Evolutionary conservation across 345 rosid species (phyloP).

Genomic region (Nasturtium officinale): DNA sequence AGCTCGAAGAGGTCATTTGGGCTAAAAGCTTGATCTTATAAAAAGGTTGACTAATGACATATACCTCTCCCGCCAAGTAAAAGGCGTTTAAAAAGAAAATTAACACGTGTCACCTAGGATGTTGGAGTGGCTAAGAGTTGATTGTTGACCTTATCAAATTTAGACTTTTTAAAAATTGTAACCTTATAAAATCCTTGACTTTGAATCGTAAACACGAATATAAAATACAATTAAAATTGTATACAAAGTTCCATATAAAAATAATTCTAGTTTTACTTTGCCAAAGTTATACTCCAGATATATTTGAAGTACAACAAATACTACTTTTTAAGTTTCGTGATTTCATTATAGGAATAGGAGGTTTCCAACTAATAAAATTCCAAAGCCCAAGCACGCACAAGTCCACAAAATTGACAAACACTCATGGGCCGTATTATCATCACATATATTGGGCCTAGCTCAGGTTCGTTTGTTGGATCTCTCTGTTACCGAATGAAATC

Average conservation of each 20-base stretch:
- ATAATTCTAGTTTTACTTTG: too few species aligned
- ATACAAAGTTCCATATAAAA: too few species aligned
- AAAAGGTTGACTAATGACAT: conserved; percentile 27
- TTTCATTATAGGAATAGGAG: too few species aligned
- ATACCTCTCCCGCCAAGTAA: conserved; percentile 30
- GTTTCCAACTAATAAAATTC: not conserved
- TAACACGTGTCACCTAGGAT: conserved; percentile 25
- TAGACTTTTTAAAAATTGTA: too few species aligned
- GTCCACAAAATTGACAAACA: not conserved
- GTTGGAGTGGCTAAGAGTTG: conserved; percentile 23
- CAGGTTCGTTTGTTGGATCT: not conserved
- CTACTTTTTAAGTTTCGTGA: too few species aligned
- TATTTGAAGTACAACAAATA: too few species aligned
- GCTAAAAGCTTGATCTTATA: not conserved
- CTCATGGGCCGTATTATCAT: not conserved
- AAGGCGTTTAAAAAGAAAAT: conserved; percentile 18
- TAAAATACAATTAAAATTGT: too few species aligned
- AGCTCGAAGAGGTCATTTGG: conserved; percentile 12
- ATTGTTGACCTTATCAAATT: conserved; percentile 6
- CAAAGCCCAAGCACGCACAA: not conserved
- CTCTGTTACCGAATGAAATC: too few species aligned
- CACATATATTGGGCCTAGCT: not conserved
- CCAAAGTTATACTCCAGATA: too few species aligned
- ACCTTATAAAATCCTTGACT: too few species aligned
- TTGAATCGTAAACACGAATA: too few species aligned